These are phyloP conservation scores for Lentinus brumalis DNA, from an alignment of 768 basidiomycete species.

Conservation along the genomic window DNA sequence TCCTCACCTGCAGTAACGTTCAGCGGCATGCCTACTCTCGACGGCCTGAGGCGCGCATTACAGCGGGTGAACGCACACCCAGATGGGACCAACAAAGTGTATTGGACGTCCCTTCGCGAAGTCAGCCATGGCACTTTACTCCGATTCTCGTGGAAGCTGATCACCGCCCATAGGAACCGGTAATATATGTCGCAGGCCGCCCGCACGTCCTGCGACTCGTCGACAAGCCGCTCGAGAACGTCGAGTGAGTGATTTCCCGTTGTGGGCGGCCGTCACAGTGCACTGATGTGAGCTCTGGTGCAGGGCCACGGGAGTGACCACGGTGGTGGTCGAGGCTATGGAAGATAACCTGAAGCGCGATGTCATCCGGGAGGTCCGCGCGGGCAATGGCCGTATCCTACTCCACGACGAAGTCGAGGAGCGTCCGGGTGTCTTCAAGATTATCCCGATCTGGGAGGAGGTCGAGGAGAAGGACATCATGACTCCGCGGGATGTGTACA, in stretches of 20 bases:
- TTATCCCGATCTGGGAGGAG: slow-evolving; percentile 94
- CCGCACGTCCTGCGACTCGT: slow-evolving; percentile 91
- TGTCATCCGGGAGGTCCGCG: slow-evolving; percentile 77
- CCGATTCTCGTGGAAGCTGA: slow-evolving; percentile 11
- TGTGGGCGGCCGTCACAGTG: neutral
- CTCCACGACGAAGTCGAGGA: slow-evolving; percentile 97
- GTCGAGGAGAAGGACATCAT: slow-evolving; percentile 80
- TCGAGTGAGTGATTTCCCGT: slow-evolving; percentile 62
- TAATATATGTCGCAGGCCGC: slow-evolving; percentile 83
- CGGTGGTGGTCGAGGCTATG: slow-evolving; percentile 88
- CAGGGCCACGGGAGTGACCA: slow-evolving; percentile 93
- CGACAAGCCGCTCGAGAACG: slow-evolving; percentile 88
- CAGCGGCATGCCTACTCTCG: slow-evolving; percentile 93
- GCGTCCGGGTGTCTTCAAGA: slow-evolving; percentile 82
- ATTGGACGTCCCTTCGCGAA: slow-evolving; percentile 96
- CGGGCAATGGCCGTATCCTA: slow-evolving; percentile 74
- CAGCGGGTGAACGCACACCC: slow-evolving; percentile 79
- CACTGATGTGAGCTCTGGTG: neutral
- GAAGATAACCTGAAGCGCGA: slow-evolving; percentile 87
- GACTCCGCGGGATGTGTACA: slow-evolving; percentile 83
- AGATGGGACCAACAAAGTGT: slow-evolving; percentile 71
- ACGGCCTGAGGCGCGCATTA: slow-evolving; percentile 82
- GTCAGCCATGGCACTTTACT: slow-evolving; percentile 38
- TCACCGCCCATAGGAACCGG: slow-evolving; percentile 68
- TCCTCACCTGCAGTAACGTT: neutral